These are phyloP conservation scores for Torulaspora indica DNA, from an alignment of 805 yeast genomes.

Conservation along the genomic window DNA sequence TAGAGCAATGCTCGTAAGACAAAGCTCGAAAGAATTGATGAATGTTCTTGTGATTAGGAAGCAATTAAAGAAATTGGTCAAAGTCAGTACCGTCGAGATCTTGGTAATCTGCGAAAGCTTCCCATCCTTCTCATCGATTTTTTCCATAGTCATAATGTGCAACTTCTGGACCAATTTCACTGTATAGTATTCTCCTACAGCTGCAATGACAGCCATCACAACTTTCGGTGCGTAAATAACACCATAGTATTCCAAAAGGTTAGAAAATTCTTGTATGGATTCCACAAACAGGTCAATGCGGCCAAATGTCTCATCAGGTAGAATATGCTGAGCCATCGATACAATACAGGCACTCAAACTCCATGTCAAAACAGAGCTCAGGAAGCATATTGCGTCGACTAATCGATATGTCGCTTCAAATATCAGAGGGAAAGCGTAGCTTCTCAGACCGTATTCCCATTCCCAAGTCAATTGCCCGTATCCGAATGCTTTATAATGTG, in stretches of 20 bases:
- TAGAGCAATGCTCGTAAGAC: constrained; percentile 61
- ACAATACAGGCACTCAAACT: background rate
- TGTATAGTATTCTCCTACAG: constrained; percentile 62
- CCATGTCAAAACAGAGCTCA: constrained; percentile 3
- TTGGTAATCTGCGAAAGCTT: constrained; percentile 16
- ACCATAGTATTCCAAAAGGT: constrained; percentile 38
- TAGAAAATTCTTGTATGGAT: constrained; percentile 23
- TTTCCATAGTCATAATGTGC: constrained; percentile 20
- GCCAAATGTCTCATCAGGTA: constrained; percentile 4
- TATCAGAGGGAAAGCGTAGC: constrained; percentile 73
- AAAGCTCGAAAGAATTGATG: constrained; percentile 76
- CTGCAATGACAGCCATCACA: constrained; percentile 62
- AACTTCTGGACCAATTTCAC: constrained; percentile 44
- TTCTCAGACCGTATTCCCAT: constrained; percentile 72
- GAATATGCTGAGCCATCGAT: background rate
- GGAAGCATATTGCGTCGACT: constrained; percentile 5
- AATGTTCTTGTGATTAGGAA: constrained; percentile 76
- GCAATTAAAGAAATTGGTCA: constrained; percentile 61
- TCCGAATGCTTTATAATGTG: constrained; percentile 68
- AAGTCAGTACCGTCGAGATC: constrained; percentile 22
- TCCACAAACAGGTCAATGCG: background rate
- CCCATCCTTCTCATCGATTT: constrained; percentile 7
- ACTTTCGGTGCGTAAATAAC: constrained; percentile 58
- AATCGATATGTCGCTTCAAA: constrained; percentile 41
- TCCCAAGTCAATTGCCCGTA: constrained; percentile 93